Evolutionary conservation across 352 stramenopile genomes (phyloP), one percentile per base, ranked within the genome.

Genomic region (Plasmopara viticola): DNA sequence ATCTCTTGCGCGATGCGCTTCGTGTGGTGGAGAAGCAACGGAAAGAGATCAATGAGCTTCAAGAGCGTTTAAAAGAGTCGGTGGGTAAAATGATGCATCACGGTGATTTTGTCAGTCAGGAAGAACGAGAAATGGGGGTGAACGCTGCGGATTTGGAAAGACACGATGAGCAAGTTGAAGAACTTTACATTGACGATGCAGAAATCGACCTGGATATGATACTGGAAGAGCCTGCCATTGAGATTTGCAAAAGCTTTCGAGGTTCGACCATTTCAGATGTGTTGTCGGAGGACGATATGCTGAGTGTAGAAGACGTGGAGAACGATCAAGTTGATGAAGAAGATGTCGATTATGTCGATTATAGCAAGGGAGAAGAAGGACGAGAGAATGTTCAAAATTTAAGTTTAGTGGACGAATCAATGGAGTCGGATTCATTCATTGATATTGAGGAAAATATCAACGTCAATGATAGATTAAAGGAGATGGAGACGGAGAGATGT

Each of bases 1-100:
- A 82, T 33, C 75, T 80, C 70, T 61, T 93, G n/a, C 68, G 66
- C 6, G 80, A 89, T 35, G 83, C 83, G 0, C 72, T 93, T 68
- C 48, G 53, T 30, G 56, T 89, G 45, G 68, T 90, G 44, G 69
- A 74, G 38, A 75, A 75, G 39, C 83, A 93, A 49, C 84, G 83
- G 37, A 51, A 72, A 6, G 80, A 93, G 50, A 90, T 93, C 48
- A n/a, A 70, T 2, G 66, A 83, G 38, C 65, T 87, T 13, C 75
- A 70, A 44, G 49, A 55, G 14, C 55, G 69, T 38, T 15, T 86
- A 5, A 28, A 62, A 12, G 49, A 34, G 12, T 48, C 54, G 15
- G 49, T 12, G 31, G 31, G 10, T 5, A 35, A 4, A 4, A 25
- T 25, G 20, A 25, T 25, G 20, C 20, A 25, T 25, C 20, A 25